Evolutionary conservation across 2,329 filamentous ascomycete genomes (phyloP).

Genomic region (Paecilomyces variotii): DNA sequence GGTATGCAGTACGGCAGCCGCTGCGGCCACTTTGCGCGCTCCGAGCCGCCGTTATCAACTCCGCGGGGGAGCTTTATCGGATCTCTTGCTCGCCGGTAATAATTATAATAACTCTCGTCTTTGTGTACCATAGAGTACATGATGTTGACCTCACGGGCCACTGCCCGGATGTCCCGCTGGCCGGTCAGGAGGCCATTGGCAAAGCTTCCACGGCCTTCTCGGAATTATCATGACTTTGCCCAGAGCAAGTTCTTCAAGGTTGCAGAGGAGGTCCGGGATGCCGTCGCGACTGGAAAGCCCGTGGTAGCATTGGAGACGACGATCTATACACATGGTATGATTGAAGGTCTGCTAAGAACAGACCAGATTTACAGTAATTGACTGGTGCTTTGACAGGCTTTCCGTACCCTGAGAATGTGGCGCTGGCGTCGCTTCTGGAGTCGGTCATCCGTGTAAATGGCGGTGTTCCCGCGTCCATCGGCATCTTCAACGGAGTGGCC

Average conservation of each 20-base stretch:
- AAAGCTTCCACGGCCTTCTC: conserved; percentile 7
- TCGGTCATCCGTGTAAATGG: conserved; percentile 73
- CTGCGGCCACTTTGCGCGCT: conserved; percentile 26
- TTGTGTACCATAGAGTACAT: neutral
- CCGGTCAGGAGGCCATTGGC: conserved; percentile 6
- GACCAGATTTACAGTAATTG: too few species aligned
- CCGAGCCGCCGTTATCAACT: conserved; percentile 6
- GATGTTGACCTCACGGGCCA: conserved; percentile 16
- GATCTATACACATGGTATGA: conserved; percentile 84
- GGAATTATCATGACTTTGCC: conserved; percentile 21
- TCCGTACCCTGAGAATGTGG: conserved; percentile 63
- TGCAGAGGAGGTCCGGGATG: conserved; percentile 75
- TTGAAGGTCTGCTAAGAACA: neutral
- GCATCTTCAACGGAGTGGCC: conserved; percentile 74
- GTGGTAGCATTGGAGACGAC: conserved; percentile 92
- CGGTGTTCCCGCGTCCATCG: conserved; percentile 82
- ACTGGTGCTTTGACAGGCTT: conserved; percentile 42
- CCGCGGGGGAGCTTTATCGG: neutral
- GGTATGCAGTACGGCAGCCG: conserved; percentile 24
- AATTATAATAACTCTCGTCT: neutral
- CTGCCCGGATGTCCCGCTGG: conserved; percentile 12
- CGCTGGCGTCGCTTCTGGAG: conserved; percentile 72
- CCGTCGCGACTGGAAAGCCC: conserved; percentile 64
- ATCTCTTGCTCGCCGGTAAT: conserved; percentile 10
- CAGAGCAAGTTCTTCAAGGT: conserved; percentile 54